Conservation (phyloP, 257 asterid genomes). For the Capsicum rhomboideum region DNA sequence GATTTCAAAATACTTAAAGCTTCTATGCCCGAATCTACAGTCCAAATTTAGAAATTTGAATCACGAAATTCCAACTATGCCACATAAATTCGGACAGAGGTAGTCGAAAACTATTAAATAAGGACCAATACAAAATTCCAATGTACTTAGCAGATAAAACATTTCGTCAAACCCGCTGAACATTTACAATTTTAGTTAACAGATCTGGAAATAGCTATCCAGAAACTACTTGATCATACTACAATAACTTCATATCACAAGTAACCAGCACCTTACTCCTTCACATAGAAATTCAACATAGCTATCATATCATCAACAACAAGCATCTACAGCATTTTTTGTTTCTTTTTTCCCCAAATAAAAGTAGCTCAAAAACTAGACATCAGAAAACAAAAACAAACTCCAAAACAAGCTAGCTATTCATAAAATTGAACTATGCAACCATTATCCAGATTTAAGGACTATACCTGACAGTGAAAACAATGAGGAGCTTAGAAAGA, state of each 20-base stretch:
- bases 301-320: too few relatives aligned
- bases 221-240: neutral
- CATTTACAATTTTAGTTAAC: neutral
- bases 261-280: too few relatives aligned
- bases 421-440: neutral
- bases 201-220: neutral
- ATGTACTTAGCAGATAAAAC: neutral
- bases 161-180: neutral
- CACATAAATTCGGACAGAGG: too few relatives aligned
- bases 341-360: too few relatives aligned
- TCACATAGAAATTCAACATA: too few relatives aligned
- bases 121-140: neutral
- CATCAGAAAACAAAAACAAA: neutral
- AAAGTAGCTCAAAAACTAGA: too few relatives aligned
- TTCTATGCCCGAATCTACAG: too few relatives aligned
- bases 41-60: too few relatives aligned
- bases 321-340: too few relatives aligned
- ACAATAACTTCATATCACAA: too few relatives aligned
- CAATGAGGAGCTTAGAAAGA: slow-evolving; percentile 45
- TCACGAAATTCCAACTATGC: too few relatives aligned
- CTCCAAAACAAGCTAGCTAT: neutral
- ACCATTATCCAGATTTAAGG: neutral
- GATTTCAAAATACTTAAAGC: too few relatives aligned
- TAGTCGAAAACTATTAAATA: neutral
- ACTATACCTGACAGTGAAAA: slow-evolving; percentile 55